These are phyloP conservation scores for Hortaea werneckii DNA, from an alignment of 2,329 filamentous ascomycete genomes.

Conservation along the genomic window DNA sequence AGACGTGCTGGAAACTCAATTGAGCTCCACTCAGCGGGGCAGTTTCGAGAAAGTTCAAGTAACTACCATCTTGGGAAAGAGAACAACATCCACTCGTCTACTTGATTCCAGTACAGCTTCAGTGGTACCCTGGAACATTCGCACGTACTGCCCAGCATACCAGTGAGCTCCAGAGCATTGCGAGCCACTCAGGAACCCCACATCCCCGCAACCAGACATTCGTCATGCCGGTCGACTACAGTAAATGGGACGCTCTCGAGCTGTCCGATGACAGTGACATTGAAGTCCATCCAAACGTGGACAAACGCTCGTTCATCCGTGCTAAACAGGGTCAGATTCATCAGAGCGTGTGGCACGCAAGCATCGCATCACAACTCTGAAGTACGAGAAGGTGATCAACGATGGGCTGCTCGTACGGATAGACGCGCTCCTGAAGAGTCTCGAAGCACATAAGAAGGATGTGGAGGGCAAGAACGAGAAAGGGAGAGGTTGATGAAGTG, in stretches of 20 bases:
- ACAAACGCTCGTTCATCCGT: constrained; percentile 96
- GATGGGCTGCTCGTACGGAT: constrained; percentile 81
- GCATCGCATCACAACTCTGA: constrained; percentile 79
- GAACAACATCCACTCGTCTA: no score
- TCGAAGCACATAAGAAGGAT: constrained; percentile 59
- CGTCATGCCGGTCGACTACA: constrained; percentile 55
- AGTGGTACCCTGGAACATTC: no score
- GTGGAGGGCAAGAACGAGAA: constrained; percentile 47
- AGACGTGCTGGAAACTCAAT: no score
- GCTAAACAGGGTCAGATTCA: constrained; percentile 98
- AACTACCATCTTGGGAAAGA: no score
- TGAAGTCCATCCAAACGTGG: constrained; percentile 97
- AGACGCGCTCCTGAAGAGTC: constrained; percentile 61
- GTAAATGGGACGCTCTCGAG: constrained; percentile 82
- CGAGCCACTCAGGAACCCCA: no score
- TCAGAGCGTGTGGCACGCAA: constrained; percentile 77
- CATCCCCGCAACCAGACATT: no score
- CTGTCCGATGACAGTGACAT: constrained; percentile 96
- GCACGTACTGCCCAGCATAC: no score
- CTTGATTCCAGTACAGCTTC: no score
- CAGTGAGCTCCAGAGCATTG: no score
- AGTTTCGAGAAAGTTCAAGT: no score
- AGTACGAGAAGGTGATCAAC: constrained; percentile 89
- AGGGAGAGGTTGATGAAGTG: constrained; percentile 62
- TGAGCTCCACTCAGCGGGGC: no score